phyloP scores from a whole-genome alignment of 2,329 filamentous ascomycete genomes.

The Onygenales sp. region DNA sequence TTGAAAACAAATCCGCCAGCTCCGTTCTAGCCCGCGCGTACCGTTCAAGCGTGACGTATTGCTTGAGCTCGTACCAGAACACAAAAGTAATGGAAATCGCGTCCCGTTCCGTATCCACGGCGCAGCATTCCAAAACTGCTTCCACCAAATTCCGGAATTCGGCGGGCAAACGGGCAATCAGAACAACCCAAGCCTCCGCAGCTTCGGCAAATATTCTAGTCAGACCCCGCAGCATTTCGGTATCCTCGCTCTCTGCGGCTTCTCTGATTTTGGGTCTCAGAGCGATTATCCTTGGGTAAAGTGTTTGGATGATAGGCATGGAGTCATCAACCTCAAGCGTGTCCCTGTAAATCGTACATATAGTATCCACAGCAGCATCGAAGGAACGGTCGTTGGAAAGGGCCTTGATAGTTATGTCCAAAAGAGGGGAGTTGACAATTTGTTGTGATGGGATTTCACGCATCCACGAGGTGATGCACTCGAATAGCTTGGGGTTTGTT shows the following conservation, averaged over 20 bases:
- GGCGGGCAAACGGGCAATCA: constrained; percentile 72
- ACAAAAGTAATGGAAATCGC: constrained; percentile 89
- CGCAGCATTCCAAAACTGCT: constrained; percentile 81
- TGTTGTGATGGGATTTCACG: constrained; percentile 78
- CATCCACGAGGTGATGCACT: constrained; percentile 95
- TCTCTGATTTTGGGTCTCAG: constrained; percentile 67
- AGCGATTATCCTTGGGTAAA: constrained; percentile 72
- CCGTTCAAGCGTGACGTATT: constrained; percentile 82
- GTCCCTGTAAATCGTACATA: constrained; percentile 85
- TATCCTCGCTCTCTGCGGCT: constrained; percentile 69
- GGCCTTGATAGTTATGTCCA: constrained; percentile 71
- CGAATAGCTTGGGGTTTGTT: constrained; percentile 80
- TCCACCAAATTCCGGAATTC: constrained; percentile 83
- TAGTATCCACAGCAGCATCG: constrained; percentile 80
- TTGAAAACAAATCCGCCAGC: constrained; percentile 72
- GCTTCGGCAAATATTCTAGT: constrained; percentile 88
- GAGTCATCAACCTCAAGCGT: constrained; percentile 91
- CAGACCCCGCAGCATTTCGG: constrained; percentile 75
- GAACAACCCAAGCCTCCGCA: constrained; percentile 86
- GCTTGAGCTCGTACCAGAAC: constrained; percentile 98
- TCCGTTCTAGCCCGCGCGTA: constrained; percentile 74
- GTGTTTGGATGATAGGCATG: constrained; percentile 65
- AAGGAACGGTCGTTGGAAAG: constrained; percentile 64
- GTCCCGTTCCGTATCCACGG: constrained; percentile 78
- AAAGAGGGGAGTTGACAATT: constrained; percentile 74